Base-by-base conservation (phyloP, 106 monocot genomes). In the Dioscorea dumetorum region DNA sequence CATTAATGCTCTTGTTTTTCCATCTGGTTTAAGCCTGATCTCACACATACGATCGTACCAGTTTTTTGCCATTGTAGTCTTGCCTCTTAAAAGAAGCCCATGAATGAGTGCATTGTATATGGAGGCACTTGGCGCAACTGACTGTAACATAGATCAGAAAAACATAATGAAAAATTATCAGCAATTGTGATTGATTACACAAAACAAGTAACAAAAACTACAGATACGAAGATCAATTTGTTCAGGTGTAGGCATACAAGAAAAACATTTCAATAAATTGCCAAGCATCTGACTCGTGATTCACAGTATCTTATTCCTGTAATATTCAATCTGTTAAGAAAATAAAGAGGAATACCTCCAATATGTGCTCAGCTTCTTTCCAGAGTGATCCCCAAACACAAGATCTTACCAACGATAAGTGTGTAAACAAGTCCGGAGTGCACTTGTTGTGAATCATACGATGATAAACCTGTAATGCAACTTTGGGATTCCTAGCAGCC, bases 351-450 rank as follows among this genome's bases (percentile, higher is more conserved):
- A 49, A 48, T 83, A 95, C 95, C 91, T 91, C 77, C 68, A 87
- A 60, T 24, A 87, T 83, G 58, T 85, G 72, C 31, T 84, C 78
- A 6, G 87, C 71, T 64, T 93, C 92, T 14, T 33, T 81, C 97
- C 92, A 99, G 31, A 92, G 82, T 56, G 92, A 92, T 63, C 92
- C 97, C 86, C 89, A 93, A 28, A 99, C 66, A 64, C 97, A 92
- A 74, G 85, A 69, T 75, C 89, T 81, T 58, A 90, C 83, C 64
- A 99, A 34, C 16, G 92, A 82, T 56, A 99, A 57, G 66, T 84
- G 75, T 22, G 97, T 92, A 63, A 99, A 99, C 14, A 79, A 89
- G 60, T 99, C 97, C 3, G 89, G 87, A 10, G 33, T n/a, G 50
- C 80, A 76, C 21, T 87, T 80, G 58, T 50, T 60, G 51, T 72